Conservation (phyloP, 306 rosid species). For the Cucumis cinereus region DNA sequence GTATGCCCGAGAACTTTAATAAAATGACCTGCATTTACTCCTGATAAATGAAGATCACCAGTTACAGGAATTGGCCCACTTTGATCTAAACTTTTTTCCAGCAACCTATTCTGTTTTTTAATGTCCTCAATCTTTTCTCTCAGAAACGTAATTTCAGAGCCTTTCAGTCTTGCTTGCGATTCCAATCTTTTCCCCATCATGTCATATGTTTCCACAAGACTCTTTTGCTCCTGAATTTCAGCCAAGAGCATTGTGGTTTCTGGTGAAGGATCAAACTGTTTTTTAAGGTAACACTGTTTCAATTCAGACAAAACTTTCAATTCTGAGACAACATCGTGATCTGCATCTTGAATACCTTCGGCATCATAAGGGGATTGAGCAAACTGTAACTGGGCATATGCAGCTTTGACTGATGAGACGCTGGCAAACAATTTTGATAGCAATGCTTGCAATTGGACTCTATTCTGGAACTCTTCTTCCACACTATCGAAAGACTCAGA, state of each 20-base stretch:
- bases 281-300: conserved; percentile 63
- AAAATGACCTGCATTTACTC: conserved; percentile 45
- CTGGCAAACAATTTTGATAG: conserved; percentile 62
- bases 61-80: conserved; percentile 39
- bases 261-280: conserved; percentile 58
- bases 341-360: conserved; percentile 67
- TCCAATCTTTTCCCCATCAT: conserved; percentile 63
- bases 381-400: conserved; percentile 66
- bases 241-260: conserved; percentile 43
- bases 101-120: conserved; percentile 35
- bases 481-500: conserved; percentile 22
- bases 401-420: conserved; percentile 58
- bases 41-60: conserved; percentile 45
- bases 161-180: conserved; percentile 60
- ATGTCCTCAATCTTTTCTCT: conserved; percentile 57
- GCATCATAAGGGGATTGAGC: conserved; percentile 72
- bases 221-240: conserved; percentile 66
- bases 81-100: conserved; percentile 51
- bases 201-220: conserved; percentile 51
- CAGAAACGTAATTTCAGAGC: conserved; percentile 58
- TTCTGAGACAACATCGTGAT: conserved; percentile 39
- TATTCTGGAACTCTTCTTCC: conserved; percentile 55
- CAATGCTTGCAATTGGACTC: conserved; percentile 43
- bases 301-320: conserved; percentile 69
- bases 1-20: conserved; percentile 42